Evolutionary conservation across 2,329 filamentous ascomycete species (phyloP).

Genomic region (Pyricularia pennisetigena): DNA sequence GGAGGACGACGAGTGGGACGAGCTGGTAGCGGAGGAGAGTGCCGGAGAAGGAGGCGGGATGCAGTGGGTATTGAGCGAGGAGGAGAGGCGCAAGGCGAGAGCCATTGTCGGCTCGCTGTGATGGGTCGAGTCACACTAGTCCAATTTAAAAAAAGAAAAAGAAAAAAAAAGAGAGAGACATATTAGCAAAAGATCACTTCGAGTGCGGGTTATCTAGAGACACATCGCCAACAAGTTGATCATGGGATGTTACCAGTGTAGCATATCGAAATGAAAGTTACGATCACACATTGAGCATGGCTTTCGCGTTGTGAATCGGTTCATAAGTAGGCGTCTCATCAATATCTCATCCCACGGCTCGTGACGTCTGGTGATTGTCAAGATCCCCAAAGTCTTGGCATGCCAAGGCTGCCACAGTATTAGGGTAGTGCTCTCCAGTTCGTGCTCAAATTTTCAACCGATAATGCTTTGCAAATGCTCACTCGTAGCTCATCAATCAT

Average conservation of each 20-base stretch:
- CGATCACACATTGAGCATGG: background rate
- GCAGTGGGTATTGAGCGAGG: constrained; percentile 59
- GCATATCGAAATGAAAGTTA: background rate
- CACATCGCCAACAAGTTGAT: background rate
- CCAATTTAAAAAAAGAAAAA: no score
- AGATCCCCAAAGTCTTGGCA: background rate
- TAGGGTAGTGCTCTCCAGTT: background rate
- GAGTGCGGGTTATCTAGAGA: background rate
- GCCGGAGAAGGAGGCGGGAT: constrained; percentile 39
- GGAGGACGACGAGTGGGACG: constrained; percentile 94
- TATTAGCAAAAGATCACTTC: background rate
- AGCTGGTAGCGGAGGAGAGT: constrained; percentile 31
- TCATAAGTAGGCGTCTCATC: background rate
- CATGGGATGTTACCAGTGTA: background rate
- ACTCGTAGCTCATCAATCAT: background rate
- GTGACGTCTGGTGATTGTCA: background rate
- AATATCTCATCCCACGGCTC: background rate
- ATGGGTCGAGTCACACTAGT: background rate
- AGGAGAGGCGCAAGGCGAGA: constrained; percentile 66
- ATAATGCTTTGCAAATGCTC: background rate
- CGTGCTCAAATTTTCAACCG: background rate
- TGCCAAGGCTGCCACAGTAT: background rate
- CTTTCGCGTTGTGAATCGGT: background rate
- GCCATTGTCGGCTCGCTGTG: constrained; percentile 44
- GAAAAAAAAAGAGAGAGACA: background rate